Evolutionary conservation across 208 protist genomes (phyloP).

Genomic region (Leptomonas seymouri): DNA sequence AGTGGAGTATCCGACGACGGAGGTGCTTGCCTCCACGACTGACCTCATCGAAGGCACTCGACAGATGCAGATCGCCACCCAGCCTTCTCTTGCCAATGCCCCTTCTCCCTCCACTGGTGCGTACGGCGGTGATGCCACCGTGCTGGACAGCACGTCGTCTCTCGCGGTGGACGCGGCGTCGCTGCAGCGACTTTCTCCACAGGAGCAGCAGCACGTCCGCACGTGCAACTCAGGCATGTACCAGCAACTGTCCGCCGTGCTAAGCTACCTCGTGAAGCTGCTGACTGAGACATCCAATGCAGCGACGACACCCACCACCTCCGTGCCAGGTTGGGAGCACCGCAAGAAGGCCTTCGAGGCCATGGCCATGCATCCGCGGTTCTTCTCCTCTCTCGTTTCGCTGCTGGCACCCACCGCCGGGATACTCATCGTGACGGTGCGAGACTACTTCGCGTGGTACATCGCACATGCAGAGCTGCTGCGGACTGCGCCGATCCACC

Average conservation of each 20-base stretch:
- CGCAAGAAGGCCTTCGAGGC: slow-evolving; percentile 40
- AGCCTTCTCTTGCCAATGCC: slow-evolving; percentile 4
- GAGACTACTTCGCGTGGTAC: slow-evolving; percentile 84
- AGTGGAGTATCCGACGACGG: slow-evolving; percentile 24
- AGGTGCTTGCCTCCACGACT: slow-evolving; percentile 46
- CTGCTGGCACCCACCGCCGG: slow-evolving; percentile 68
- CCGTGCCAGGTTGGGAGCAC: slow-evolving; percentile 4
- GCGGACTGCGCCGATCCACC: neutral
- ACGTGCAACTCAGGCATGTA: slow-evolving; percentile 86
- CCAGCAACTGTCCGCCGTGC: slow-evolving; percentile 76
- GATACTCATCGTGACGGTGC: slow-evolving; percentile 63
- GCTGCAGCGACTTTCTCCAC: slow-evolving; percentile 61
- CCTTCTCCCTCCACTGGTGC: neutral
- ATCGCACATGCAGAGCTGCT: slow-evolving; percentile 32
- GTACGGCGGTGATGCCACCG: slow-evolving; percentile 1
- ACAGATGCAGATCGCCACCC: slow-evolving; percentile 44
- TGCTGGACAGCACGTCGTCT: slow-evolving; percentile 1
- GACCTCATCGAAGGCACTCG: slow-evolving; percentile 61
- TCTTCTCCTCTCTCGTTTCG: slow-evolving; percentile 71
- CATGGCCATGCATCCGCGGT: slow-evolving; percentile 46
- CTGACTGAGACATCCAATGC: slow-evolving; percentile 29
- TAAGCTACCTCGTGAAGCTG: slow-evolving; percentile 62
- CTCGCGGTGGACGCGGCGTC: slow-evolving; percentile 34
- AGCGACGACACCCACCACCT: slow-evolving; percentile 1
- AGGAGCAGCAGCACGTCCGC: slow-evolving; percentile 86